Evolutionary conservation across 305 asterid genomes (phyloP).

Genomic region (Lippia alba): DNA sequence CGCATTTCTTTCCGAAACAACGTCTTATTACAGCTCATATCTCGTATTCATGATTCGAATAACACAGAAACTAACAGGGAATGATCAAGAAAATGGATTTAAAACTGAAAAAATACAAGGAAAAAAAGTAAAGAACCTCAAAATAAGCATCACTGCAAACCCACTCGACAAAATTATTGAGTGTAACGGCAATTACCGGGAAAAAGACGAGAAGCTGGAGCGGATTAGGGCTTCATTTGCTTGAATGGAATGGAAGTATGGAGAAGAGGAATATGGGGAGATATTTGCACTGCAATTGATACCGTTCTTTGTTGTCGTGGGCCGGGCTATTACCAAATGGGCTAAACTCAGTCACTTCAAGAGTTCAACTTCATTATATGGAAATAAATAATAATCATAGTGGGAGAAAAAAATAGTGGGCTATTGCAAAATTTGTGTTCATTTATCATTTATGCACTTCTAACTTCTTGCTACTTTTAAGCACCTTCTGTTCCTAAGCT

Average conservation of each 20-base stretch:
- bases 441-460: too few relatives aligned
- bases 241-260: neutral
- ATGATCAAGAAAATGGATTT: neutral
- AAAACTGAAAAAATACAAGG: neutral
- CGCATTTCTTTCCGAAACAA: neutral
- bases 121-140: neutral
- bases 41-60: neutral
- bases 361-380: too few relatives aligned
- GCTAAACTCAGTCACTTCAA: neutral
- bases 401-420: too few relatives aligned
- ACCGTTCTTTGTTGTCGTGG: neutral
- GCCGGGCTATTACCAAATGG: neutral
- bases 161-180: neutral
- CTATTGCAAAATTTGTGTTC: too few relatives aligned
- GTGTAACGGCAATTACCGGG: neutral
- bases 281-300: too few relatives aligned
- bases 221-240: constrained; percentile 28
- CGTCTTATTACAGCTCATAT: neutral
- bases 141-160: neutral
- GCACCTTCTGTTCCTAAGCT: too few relatives aligned
- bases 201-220: neutral
- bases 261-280: neutral
- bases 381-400: too few relatives aligned
- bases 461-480: too few relatives aligned
- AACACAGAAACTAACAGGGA: neutral